Conservation (phyloP, 1,139 yeast genomes). For the Nakaseomyces nivariensis region DNA sequence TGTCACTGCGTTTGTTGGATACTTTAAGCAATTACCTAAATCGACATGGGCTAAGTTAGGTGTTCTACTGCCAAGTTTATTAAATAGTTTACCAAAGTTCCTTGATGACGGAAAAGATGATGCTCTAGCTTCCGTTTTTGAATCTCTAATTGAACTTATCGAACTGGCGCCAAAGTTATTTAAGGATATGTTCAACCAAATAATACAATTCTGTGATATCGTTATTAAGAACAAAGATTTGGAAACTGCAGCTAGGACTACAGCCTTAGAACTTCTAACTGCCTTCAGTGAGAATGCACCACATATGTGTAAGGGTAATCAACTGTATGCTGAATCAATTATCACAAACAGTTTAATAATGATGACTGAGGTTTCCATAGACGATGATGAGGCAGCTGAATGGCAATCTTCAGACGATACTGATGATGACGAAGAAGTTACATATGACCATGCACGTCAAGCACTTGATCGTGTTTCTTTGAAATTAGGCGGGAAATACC, state of each 20-base stretch:
- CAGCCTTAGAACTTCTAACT: slow-evolving; percentile 79
- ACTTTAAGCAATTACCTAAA: slow-evolving; percentile 74
- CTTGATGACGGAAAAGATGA: slow-evolving; percentile 68
- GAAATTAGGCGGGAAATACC: slow-evolving; percentile 69
- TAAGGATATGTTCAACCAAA: slow-evolving; percentile 77
- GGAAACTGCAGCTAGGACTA: slow-evolving; percentile 70
- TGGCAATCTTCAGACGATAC: slow-evolving; percentile 81
- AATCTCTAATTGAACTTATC: slow-evolving; percentile 79
- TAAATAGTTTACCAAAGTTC: slow-evolving; percentile 80
- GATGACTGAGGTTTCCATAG: slow-evolving; percentile 89
- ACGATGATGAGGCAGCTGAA: slow-evolving; percentile 71
- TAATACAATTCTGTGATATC: slow-evolving; percentile 72
- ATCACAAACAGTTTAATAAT: slow-evolving; percentile 67
- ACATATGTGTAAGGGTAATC: slow-evolving; percentile 80
- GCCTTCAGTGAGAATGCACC: slow-evolving; percentile 92
- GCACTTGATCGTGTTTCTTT: slow-evolving; percentile 83
- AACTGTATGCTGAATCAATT: slow-evolving; percentile 60
- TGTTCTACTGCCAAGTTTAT: slow-evolving; percentile 68
- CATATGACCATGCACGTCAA: slow-evolving; percentile 88
- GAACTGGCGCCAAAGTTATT: slow-evolving; percentile 93
- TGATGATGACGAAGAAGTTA: slow-evolving; percentile 77
- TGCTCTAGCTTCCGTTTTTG: slow-evolving; percentile 80
- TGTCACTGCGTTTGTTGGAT: slow-evolving; percentile 84
- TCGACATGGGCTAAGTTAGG: slow-evolving; percentile 66
- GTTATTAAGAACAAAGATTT: slow-evolving; percentile 74